Evolutionary conservation across 345 rosid species (phyloP), one percentile per base, ranked within the genome.

Genomic region (Salix dunnii): DNA sequence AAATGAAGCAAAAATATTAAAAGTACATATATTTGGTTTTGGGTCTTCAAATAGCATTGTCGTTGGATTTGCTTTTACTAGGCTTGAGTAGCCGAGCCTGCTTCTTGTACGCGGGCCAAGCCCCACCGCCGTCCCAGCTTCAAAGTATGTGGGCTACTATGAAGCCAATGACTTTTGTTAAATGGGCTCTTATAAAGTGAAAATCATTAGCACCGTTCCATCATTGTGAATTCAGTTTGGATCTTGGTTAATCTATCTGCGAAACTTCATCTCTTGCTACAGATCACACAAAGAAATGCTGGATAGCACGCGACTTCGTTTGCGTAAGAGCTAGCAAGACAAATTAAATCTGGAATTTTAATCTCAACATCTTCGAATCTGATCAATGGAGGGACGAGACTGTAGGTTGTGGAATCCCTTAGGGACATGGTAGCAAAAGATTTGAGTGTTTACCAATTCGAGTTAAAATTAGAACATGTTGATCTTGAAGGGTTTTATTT

Each of bases 381-480:
- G 2, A 18, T 17, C 21, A 51, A 8, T 49, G 55, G 55, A 18
- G 2, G 55, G 55, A 49, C 4, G 21, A 48, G 18, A 17, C 20
- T 16, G 55, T 5, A 6, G 8, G 20, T 33, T 4, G 0, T 33
- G 35, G 6, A 33, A 5, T 33, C 33, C 0, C 4, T 33, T 3
- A 4, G 6, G 0, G 35, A 0, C 0, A 5, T 33, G 6, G 0
- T 33, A 33, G 3, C 0, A 33, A 33, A 33, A 33, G 0, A 0
- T 0, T 33, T 33, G 6, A 33, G 6, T n/a, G n/a, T n/a, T n/a
- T n/a, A n/a, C n/a, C n/a, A n/a, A n/a, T n/a, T n/a, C n/a, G n/a
- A n/a, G n/a, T n/a, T n/a, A n/a, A n/a, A n/a, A n/a, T n/a, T n/a
- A n/a, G n/a, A n/a, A n/a, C n/a, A n/a, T n/a, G n/a, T n/a, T n/a